Conservation (phyloP, 345 rosid species). For the Gossypium herbaceum region DNA sequence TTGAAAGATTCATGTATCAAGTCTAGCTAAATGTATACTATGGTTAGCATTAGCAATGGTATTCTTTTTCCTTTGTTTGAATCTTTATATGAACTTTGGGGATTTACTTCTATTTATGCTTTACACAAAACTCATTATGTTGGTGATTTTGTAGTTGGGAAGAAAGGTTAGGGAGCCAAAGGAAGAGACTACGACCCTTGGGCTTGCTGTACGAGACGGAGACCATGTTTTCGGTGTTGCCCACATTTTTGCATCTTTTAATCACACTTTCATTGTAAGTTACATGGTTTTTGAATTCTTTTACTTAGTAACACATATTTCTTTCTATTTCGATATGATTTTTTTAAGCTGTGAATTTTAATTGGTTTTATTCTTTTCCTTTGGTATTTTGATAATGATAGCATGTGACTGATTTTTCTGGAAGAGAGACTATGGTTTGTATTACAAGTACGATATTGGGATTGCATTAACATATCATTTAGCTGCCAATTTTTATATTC, state of each 20-base stretch:
- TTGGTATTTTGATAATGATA: conserved; percentile 18
- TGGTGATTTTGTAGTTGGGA: conserved; percentile 42
- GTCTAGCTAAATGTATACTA: not conserved
- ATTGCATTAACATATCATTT: not conserved
- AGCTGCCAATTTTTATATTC: not conserved
- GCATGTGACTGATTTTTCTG: conserved; percentile 90
- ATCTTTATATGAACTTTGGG: not conserved
- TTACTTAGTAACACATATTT: not conserved
- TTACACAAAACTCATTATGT: not conserved
- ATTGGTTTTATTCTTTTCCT: not conserved
- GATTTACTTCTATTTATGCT: not conserved
- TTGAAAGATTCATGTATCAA: not conserved
- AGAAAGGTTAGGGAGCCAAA: conserved; percentile 70
- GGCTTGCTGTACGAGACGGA: conserved; percentile 13
- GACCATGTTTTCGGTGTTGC: conserved; percentile 82
- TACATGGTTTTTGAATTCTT: not conserved
- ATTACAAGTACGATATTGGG: not conserved
- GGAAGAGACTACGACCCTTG: conserved; percentile 50
- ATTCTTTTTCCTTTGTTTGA: not conserved
- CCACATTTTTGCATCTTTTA: conserved; percentile 83
- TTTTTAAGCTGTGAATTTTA: not conserved
- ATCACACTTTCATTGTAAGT: conserved; percentile 86
- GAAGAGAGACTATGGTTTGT: conserved; percentile 75
- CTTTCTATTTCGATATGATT: not conserved
- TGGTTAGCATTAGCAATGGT: not conserved